Conservation (phyloP, 2,329 filamentous ascomycete species). For the Fusarium scirpi region DNA sequence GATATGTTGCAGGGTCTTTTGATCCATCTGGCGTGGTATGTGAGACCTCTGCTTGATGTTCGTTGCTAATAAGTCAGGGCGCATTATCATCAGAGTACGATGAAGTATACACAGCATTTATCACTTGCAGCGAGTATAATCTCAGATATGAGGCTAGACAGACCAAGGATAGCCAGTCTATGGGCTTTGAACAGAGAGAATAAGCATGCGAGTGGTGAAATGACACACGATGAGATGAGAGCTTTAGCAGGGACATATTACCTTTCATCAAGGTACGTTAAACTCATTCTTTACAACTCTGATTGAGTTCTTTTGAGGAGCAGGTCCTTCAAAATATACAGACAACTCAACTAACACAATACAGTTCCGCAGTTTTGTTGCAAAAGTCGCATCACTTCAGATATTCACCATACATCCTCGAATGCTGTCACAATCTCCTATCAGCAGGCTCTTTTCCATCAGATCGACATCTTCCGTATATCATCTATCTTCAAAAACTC, state of each 20-base stretch:
- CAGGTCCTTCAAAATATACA: background rate
- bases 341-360: background rate
- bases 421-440: slow-evolving; percentile 42
- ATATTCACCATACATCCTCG: slow-evolving; percentile 46
- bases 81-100: slow-evolving; percentile 48
- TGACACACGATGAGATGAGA: slow-evolving; percentile 47
- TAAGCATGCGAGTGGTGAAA: slow-evolving; percentile 26
- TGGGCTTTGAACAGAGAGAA: slow-evolving; percentile 47
- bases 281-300: accelerated
- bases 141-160: slow-evolving; percentile 49
- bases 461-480: slow-evolving; percentile 48
- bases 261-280: slow-evolving; percentile 48
- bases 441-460: slow-evolving; percentile 22
- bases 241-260: slow-evolving; percentile 50
- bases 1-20: slow-evolving; percentile 51
- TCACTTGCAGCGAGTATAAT: slow-evolving; percentile 50
- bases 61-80: slow-evolving; percentile 44
- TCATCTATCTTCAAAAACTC: slow-evolving; percentile 49
- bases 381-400: slow-evolving; percentile 49
- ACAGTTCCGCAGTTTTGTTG: slow-evolving; percentile 43
- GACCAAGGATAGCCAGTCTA: slow-evolving; percentile 43
- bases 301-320: background rate
- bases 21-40: slow-evolving; percentile 50
- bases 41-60: background rate
- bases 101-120: slow-evolving; percentile 48